Evolutionary conservation across 169 alveolate species (phyloP).

Genomic region (Plasmodium gonderi): DNA sequence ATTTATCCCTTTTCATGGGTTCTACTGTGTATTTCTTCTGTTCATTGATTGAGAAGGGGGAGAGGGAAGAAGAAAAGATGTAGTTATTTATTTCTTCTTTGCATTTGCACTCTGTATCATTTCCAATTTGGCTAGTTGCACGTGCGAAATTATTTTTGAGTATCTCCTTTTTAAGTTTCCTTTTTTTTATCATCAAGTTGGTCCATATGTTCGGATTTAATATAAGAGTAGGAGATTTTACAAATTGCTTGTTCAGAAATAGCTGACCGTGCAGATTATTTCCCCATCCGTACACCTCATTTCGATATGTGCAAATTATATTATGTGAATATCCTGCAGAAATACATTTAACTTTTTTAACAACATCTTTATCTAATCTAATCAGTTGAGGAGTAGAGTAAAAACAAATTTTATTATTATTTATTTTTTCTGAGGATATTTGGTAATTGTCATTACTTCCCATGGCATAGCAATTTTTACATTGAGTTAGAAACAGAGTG

Average conservation of each 20-base stretch:
- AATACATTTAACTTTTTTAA: constrained; percentile 33
- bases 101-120: background rate
- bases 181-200: background rate
- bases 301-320: constrained; percentile 43
- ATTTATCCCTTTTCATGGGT: background rate
- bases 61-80: too few species aligned
- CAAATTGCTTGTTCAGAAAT: background rate
- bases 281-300: constrained; percentile 69
- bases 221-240: constrained; percentile 50
- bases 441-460: constrained; percentile 50
- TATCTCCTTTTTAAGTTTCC: background rate
- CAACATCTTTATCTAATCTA: background rate
- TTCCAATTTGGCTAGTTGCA: background rate
- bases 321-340: constrained; percentile 69
- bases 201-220: constrained; percentile 11
- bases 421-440: constrained; percentile 2
- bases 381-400: constrained; percentile 15
- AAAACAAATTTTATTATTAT: background rate
- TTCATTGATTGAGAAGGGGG: background rate
- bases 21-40: background rate
- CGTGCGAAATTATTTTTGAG: background rate
- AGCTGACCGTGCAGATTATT: constrained; percentile 44
- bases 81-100: background rate
- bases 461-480: constrained; percentile 62
- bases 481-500: constrained; percentile 31